These are phyloP conservation scores for Insectozyma bohioensis DNA, from an alignment of 1,139 yeast species.

Conservation along the genomic window DNA sequence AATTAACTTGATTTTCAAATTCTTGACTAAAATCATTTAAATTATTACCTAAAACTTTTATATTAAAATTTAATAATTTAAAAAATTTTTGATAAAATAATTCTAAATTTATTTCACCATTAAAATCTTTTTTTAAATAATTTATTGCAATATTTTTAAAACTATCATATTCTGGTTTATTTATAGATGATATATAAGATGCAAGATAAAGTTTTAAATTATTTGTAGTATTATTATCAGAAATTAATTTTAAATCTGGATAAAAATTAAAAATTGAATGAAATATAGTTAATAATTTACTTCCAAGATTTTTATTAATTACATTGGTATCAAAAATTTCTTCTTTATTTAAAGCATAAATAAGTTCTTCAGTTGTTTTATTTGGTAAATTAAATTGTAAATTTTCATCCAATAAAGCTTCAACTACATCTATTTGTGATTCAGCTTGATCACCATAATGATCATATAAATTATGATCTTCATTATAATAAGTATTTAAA, in stretches of 20 bases:
- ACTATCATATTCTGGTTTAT: not conserved
- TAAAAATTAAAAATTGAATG: not conserved
- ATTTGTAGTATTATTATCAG: not conserved
- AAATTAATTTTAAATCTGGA: not conserved
- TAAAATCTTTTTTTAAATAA: not conserved
- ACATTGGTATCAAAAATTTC: not conserved
- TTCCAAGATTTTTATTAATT: not conserved
- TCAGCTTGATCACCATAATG: not conserved
- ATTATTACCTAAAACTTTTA: slow-evolving; percentile 4
- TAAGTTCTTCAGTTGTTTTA: slow-evolving; percentile 1
- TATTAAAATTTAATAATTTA: slow-evolving; percentile 3
- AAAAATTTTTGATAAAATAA: slow-evolving; percentile 3
- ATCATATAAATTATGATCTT: slow-evolving; percentile 1
- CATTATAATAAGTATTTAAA: not conserved
- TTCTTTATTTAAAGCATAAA: not conserved
- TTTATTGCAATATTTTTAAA: not conserved
- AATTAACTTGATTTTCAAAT: not conserved
- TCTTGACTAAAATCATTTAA: not conserved
- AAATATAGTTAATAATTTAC: not conserved
- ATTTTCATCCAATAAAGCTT: slow-evolving; percentile 1
- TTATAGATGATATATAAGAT: no score
- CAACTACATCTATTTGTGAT: slow-evolving; percentile 2
- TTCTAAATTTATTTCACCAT: slow-evolving; percentile 1
- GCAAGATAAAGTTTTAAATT: not conserved
- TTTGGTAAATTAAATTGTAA: slow-evolving; percentile 1